Conservation (phyloP, 2,329 filamentous ascomycete genomes). For the Orbilia quercus region DNA sequence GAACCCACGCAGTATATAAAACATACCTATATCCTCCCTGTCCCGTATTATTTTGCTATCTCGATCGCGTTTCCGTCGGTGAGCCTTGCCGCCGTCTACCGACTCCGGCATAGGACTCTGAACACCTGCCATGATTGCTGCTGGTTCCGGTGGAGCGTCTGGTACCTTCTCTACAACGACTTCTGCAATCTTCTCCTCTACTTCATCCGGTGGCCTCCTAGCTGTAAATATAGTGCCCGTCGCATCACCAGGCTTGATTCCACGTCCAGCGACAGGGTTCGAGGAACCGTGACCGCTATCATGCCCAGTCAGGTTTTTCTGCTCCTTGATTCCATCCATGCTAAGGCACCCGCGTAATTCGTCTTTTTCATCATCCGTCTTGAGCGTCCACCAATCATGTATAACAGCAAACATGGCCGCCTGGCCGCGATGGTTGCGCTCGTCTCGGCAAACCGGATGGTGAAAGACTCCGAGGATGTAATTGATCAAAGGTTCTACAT, state of each 20-base stretch:
- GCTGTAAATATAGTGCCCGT: slow-evolving; percentile 39
- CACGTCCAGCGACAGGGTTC: slow-evolving; percentile 46
- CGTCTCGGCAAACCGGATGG: slow-evolving; percentile 84
- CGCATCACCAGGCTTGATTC: slow-evolving; percentile 48
- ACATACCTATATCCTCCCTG: slow-evolving; percentile 45
- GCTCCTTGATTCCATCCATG: slow-evolving; percentile 56
- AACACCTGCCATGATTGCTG: slow-evolving; percentile 62
- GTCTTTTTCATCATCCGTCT: slow-evolving; percentile 62
- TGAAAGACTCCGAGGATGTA: slow-evolving; percentile 88
- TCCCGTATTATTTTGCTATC: slow-evolving; percentile 25
- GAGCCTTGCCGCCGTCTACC: slow-evolving; percentile 29
- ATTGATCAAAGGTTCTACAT: slow-evolving; percentile 82
- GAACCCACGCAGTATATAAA: neutral
- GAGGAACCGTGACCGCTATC: slow-evolving; percentile 56
- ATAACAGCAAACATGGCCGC: slow-evolving; percentile 89
- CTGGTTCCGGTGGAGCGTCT: slow-evolving; percentile 25
- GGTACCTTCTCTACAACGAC: slow-evolving; percentile 24
- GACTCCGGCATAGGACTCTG: slow-evolving; percentile 74
- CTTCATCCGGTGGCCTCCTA: slow-evolving; percentile 25
- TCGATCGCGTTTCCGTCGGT: slow-evolving; percentile 35
- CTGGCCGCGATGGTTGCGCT: slow-evolving; percentile 77
- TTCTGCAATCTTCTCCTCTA: slow-evolving; percentile 18
- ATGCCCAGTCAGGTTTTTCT: slow-evolving; percentile 56
- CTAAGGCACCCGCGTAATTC: slow-evolving; percentile 56
- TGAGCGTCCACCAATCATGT: slow-evolving; percentile 79